Conservation (phyloP, 305 asterid genomes). For the Fraxinus floribunda region DNA sequence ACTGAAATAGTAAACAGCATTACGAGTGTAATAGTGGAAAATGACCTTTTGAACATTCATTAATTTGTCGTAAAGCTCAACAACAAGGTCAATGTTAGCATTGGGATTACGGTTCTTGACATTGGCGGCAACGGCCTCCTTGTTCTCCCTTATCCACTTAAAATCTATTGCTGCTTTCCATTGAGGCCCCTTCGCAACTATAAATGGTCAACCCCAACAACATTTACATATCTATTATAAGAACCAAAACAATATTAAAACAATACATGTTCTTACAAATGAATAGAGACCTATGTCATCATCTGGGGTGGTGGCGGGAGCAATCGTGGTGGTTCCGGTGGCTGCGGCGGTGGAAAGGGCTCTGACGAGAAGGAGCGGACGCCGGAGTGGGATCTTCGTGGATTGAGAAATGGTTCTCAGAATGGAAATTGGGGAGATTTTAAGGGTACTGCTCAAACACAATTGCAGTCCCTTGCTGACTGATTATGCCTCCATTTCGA, state of each 20-base stretch:
- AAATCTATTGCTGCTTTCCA: slow-evolving; percentile 95
- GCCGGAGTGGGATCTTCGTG: slow-evolving; percentile 21
- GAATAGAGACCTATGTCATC: slow-evolving; percentile 40
- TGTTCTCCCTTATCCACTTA: slow-evolving; percentile 89
- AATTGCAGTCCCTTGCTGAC: slow-evolving; percentile 23
- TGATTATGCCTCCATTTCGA: not conserved
- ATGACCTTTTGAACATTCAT: slow-evolving; percentile 77
- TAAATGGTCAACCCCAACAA: slow-evolving; percentile 12
- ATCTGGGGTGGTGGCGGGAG: slow-evolving; percentile 23
- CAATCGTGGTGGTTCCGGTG: slow-evolving; percentile 26
- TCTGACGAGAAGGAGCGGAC: slow-evolving; percentile 34
- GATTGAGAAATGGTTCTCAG: slow-evolving; percentile 25
- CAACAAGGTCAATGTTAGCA: slow-evolving; percentile 69
- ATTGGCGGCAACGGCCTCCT: slow-evolving; percentile 71
- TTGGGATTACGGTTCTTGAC: slow-evolving; percentile 63
- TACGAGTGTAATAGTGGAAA: slow-evolving; percentile 12
- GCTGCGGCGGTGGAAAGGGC: slow-evolving; percentile 49
- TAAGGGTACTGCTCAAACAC: slow-evolving; percentile 2
- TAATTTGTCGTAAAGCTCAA: slow-evolving; percentile 63
- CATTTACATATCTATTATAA: not conserved
- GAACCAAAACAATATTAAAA: not conserved
- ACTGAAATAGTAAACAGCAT: no score
- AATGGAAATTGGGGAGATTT: slow-evolving; percentile 27
- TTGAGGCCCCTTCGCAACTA: slow-evolving; percentile 61
- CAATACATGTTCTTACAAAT: not conserved